A percentile compares a stretch with the other conserved stretches of the same genome.
These are phyloP conservation scores for Zychaea mexicana DNA, from an alignment of 371 early-diverging fungal species.

Conservation along the genomic window DNA sequence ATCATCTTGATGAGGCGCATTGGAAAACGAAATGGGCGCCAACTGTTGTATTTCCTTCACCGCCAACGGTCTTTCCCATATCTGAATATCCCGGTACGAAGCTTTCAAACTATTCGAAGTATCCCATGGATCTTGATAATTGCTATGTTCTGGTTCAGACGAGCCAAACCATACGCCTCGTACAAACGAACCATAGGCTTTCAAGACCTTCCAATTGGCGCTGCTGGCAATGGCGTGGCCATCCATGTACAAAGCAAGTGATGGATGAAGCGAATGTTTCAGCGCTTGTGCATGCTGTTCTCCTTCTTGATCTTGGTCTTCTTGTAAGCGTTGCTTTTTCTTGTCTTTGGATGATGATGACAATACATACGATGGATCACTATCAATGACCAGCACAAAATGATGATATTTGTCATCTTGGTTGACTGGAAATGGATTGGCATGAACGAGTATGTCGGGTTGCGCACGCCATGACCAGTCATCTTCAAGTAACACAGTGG, in stretches of 20 bases:
- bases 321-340: not conserved
- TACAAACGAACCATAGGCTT: slow-evolving; percentile 19
- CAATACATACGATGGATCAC: too few species aligned
- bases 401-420: slow-evolving; percentile 38
- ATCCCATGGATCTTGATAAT: slow-evolving; percentile 52
- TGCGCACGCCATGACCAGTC: slow-evolving; percentile 26
- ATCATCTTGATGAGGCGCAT: not conserved
- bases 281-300: not conserved
- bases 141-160: slow-evolving; percentile 38
- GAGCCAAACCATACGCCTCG: slow-evolving; percentile 53
- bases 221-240: slow-evolving; percentile 36
- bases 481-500: slow-evolving; percentile 24
- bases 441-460: slow-evolving; percentile 16
- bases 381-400: slow-evolving; percentile 33
- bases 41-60: slow-evolving; percentile 6
- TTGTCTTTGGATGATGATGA: too few species aligned
- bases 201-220: slow-evolving; percentile 27
- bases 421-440: slow-evolving; percentile 31
- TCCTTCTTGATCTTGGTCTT: not conserved
- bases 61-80: slow-evolving; percentile 37
- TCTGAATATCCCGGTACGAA: slow-evolving; percentile 29
- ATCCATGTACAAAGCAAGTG: slow-evolving; percentile 42
- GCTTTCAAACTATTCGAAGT: slow-evolving; percentile 34
- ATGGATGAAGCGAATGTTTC: slow-evolving; percentile 10
- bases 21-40: not conserved